A percentile compares a stretch with the other conserved stretches of the same genome.
These are phyloP conservation scores for Haplosporangium sp. DNA, from an alignment of 371 early-diverging fungal species.

Conservation along the genomic window DNA sequence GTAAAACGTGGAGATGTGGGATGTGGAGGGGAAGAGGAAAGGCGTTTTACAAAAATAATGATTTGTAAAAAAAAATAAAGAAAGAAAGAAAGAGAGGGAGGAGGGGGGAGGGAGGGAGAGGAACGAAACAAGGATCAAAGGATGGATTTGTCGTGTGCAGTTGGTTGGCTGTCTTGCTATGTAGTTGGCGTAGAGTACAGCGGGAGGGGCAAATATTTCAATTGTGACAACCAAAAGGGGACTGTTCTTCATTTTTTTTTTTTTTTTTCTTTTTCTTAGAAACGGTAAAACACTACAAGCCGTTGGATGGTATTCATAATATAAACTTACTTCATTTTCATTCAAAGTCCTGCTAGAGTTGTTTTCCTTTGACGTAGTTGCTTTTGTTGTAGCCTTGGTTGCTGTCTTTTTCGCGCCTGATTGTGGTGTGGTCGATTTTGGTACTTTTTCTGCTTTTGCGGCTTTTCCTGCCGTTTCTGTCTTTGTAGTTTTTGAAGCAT, in stretches of 20 bases:
- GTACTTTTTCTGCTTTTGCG: conserved; percentile 17
- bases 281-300: neutral
- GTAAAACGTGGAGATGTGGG: neutral
- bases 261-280: too few species aligned
- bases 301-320: neutral
- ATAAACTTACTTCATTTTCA: neutral
- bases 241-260: conserved; percentile 7
- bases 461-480: neutral
- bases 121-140: neutral
- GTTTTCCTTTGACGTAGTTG: neutral
- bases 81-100: neutral
- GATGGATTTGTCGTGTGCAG: conserved; percentile 7
- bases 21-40: neutral
- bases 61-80: neutral
- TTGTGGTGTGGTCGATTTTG: neutral
- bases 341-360: neutral
- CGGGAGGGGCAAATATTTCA: too few species aligned
- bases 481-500: too few species aligned
- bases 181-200: neutral
- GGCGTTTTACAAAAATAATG: neutral
- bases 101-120: neutral
- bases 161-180: neutral
- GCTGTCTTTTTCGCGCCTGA: neutral
- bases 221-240: neutral
- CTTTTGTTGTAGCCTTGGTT: conserved; percentile 1